Percentiles rank a stretch among this genome's conserved stretches.
Evolutionary conservation across 2,329 filamentous ascomycete species (phyloP).

Genomic region (Pseudophaeomoniella oleicola): DNA sequence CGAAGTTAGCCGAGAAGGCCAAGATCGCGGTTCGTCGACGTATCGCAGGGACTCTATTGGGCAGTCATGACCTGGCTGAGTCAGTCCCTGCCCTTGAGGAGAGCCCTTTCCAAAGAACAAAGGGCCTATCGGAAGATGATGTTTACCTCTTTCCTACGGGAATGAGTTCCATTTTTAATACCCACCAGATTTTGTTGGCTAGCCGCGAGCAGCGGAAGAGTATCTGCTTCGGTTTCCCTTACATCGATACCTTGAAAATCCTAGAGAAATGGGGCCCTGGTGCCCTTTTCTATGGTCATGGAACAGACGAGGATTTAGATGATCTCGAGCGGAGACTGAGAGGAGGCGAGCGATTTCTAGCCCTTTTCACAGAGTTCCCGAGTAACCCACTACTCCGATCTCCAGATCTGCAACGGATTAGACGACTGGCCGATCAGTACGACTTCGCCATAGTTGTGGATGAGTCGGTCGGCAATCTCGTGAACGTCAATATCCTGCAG

Average conservation of each 20-base stretch:
- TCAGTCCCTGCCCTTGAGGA: slow-evolving; percentile 31
- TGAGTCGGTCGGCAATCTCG: slow-evolving; percentile 91
- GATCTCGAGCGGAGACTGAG: slow-evolving; percentile 61
- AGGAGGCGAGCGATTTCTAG: slow-evolving; percentile 61
- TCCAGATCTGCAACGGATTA: slow-evolving; percentile 72
- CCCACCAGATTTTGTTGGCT: slow-evolving; percentile 59
- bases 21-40: slow-evolving; percentile 73
- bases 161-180: slow-evolving; percentile 91
- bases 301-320: slow-evolving; percentile 63
- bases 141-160: slow-evolving; percentile 80
- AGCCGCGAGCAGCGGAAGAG: slow-evolving; percentile 46
- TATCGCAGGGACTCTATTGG: slow-evolving; percentile 73
- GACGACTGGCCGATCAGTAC: slow-evolving; percentile 62
- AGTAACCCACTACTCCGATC: slow-evolving; percentile 79
- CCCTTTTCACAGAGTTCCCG: slow-evolving; percentile 88
- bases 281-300: slow-evolving; percentile 74
- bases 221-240: slow-evolving; percentile 92
- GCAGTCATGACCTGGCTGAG: slow-evolving; percentile 52
- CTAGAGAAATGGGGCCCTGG: slow-evolving; percentile 88
- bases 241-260: slow-evolving; percentile 92
- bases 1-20: slow-evolving; percentile 64
- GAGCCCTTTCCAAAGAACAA: slow-evolving; percentile 31
- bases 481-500: slow-evolving; percentile 85
- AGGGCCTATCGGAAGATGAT: slow-evolving; percentile 65
- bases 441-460: slow-evolving; percentile 86